phyloP scores from a whole-genome alignment of 2,329 filamentous ascomycete genomes.

The Colletotrichum musicola region DNA sequence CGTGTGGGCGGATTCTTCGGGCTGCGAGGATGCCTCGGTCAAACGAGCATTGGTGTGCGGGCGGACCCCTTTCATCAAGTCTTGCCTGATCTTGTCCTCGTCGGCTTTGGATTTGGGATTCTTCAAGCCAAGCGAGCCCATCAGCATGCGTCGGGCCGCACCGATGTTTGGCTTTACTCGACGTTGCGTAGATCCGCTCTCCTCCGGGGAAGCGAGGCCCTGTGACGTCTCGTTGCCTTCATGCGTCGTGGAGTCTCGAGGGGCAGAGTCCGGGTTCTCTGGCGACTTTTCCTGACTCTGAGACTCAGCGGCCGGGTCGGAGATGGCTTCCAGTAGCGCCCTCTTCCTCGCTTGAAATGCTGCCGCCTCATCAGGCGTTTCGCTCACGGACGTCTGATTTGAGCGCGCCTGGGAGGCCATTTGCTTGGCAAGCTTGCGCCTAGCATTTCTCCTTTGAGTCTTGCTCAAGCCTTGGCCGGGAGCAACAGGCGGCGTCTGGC shows the following conservation, averaged over 20 bases:
- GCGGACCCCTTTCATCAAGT: conserved; percentile 68
- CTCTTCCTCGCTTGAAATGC: conserved; percentile 56
- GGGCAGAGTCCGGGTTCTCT: neutral
- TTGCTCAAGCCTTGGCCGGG: conserved; percentile 54
- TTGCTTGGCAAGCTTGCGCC: conserved; percentile 56
- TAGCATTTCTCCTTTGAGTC: conserved; percentile 66
- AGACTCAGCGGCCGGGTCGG: neutral
- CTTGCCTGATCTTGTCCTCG: conserved; percentile 71
- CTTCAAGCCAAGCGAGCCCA: conserved; percentile 78
- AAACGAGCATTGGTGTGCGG: conserved; percentile 45
- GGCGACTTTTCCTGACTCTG: conserved; percentile 9
- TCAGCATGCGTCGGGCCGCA: conserved; percentile 76
- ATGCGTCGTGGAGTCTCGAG: conserved; percentile 2
- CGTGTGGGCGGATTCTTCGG: conserved; percentile 5
- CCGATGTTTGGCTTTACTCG: conserved; percentile 60
- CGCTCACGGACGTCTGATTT: neutral
- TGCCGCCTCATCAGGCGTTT: conserved; percentile 34
- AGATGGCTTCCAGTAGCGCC: conserved; percentile 51
- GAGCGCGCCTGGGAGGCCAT: conserved; percentile 30
- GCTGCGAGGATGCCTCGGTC: conserved; percentile 35
- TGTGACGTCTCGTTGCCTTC: neutral
- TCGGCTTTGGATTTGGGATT: conserved; percentile 77
- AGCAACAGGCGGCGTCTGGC: conserved; percentile 41
- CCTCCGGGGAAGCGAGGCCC: neutral
- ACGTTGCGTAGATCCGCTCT: conserved; percentile 43